Evolutionary conservation across 495 filamentous ascomycete genomes (phyloP).

Genomic region (Tuber umbilicatum): DNA sequence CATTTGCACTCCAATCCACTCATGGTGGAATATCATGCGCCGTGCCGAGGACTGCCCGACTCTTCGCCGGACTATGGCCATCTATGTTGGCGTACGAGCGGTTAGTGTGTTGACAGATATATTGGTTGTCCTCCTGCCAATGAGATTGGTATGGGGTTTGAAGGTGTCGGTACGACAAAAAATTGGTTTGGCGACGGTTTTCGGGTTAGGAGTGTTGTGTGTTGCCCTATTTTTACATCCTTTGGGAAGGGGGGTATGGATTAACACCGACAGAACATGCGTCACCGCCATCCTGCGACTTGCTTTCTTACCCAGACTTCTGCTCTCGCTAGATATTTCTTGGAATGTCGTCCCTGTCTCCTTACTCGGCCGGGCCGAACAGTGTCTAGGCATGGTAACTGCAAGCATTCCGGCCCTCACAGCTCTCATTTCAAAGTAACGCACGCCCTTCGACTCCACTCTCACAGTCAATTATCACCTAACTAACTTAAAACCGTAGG

Average conservation of each 20-base stretch:
- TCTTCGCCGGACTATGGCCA: constrained; percentile 22
- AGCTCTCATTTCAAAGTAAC: constrained; percentile 33
- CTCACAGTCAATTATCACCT: background rate
- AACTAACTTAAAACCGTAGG: background rate
- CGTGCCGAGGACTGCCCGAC: constrained; percentile 29
- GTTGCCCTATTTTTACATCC: constrained; percentile 7
- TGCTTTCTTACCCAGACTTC: constrained; percentile 26
- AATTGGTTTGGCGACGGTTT: constrained; percentile 41
- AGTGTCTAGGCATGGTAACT: constrained; percentile 39
- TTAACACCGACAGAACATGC: constrained; percentile 34
- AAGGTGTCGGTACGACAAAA: constrained; percentile 41
- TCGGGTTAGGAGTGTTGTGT: constrained; percentile 44
- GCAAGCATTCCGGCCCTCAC: constrained; percentile 39
- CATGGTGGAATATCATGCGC: constrained; percentile 32
- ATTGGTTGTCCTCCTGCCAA: constrained; percentile 42
- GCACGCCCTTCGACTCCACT: background rate
- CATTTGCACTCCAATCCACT: constrained; percentile 28
- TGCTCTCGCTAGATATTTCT: constrained; percentile 33
- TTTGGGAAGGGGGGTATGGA: background rate
- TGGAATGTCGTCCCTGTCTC: constrained; percentile 36
- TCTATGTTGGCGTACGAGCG: constrained; percentile 28
- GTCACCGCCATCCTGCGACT: constrained; percentile 28
- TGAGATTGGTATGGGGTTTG: constrained; percentile 40
- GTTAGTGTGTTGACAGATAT: constrained; percentile 43
- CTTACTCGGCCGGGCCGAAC: constrained; percentile 30